Base-by-base conservation (phyloP, 768 basidiomycete species). In the Boletales sp. region DNA sequence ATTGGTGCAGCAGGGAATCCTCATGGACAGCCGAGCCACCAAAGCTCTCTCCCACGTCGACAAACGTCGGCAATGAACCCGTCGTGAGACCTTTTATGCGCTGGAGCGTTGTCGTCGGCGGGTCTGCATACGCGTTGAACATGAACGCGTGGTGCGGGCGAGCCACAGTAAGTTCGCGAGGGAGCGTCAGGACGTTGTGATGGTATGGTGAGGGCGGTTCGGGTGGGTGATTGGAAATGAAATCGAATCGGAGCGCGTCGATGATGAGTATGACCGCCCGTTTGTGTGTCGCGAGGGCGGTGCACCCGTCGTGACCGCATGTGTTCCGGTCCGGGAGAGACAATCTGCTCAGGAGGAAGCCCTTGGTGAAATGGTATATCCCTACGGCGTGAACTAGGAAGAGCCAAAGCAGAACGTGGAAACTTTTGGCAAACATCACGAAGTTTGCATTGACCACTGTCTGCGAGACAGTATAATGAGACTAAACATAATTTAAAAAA, bases 11-110 rank as follows among this genome's bases (percentile, higher is more conserved):
- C 44, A 94, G 71, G 0, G 91, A 94, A 66, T 98, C 96, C 69
- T 99, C 96, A 7, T 75, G 74, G 36, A 96, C 88, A 0, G 84
- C 82, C 2, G 87, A 85, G 0, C 83, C 93, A 12, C 90, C 93
- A 70, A 98, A 96, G 63, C 91, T 97, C 37, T 82, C 83, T 7
- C 94, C 92, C n/a, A 89, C 77, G 62, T 98, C 95, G 36, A 97
- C 81, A 62, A 99, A 97, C 0, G 95, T 98, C 0, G 95, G 94
- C 9, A 99, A 72, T 0, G 93, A 94, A 9, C 95, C 96, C 0
- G 96, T 97, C 0, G 93, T 96, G 37, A 99, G 72, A 0, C 86
- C 96, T 61, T 99, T 99, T 57, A 99, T 84, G 2, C 96, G 81
- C 65, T 98, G 96, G 35, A 98, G 77, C 0, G 95, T 98, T 0